These are phyloP conservation scores for Diddensiella santjacobensis DNA, from an alignment of 805 yeast species.

Conservation along the genomic window DNA sequence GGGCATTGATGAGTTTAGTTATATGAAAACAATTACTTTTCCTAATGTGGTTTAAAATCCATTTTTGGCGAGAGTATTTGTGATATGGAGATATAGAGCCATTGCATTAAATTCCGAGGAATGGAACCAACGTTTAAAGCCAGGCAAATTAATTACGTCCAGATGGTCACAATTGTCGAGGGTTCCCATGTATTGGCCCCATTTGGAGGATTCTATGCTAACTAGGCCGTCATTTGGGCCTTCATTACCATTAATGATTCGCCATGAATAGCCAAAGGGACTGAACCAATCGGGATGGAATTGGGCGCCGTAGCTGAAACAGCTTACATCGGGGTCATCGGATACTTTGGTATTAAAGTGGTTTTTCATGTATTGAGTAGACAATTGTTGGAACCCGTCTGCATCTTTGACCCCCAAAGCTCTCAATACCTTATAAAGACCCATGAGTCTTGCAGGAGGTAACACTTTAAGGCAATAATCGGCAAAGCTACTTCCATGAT, in stretches of 20 bases:
- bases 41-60: constrained; percentile 43
- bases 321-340: constrained; percentile 60
- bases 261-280: constrained; percentile 62
- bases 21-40: constrained; percentile 47
- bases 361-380: constrained; percentile 47
- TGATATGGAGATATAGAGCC: constrained; percentile 64
- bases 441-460: constrained; percentile 5
- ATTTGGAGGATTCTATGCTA: constrained; percentile 67
- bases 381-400: constrained; percentile 57
- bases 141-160: constrained; percentile 72
- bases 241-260: constrained; percentile 45
- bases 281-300: constrained; percentile 61
- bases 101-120: constrained; percentile 54
- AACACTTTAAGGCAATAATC: constrained; percentile 36
- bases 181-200: constrained; percentile 85
- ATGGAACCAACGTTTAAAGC: constrained; percentile 28
- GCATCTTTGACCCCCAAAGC: constrained; percentile 25
- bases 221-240: constrained; percentile 85
- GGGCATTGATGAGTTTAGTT: constrained; percentile 62
- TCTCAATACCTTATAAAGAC: constrained; percentile 21
- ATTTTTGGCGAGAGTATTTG: constrained; percentile 54
- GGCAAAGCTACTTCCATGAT: constrained; percentile 80
- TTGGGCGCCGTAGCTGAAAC: constrained; percentile 80
- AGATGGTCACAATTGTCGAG: constrained; percentile 76
- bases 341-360: constrained; percentile 50